These are phyloP conservation scores for Schizophyllum commune DNA, from an alignment of 1,284 basidiomycete species.

Conservation along the genomic window DNA sequence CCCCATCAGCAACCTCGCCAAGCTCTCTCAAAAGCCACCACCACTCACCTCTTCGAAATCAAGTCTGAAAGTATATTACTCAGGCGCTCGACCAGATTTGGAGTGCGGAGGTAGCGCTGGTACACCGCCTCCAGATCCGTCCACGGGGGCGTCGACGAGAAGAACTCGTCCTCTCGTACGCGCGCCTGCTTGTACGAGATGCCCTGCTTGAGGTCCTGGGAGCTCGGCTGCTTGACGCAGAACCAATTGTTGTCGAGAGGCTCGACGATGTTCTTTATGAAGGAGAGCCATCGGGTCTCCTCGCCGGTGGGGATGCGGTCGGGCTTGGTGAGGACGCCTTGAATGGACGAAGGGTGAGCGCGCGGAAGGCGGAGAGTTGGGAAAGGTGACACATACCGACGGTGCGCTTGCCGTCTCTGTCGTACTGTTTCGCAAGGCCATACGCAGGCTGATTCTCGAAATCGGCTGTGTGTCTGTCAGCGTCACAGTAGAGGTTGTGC, in stretches of 20 bases:
- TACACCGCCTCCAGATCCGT: constrained; percentile 37
- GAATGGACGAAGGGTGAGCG: neutral
- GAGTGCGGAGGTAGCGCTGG: constrained; percentile 46
- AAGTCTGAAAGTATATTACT: constrained; percentile 48
- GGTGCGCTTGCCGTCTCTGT: constrained; percentile 55
- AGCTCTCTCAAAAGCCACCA: neutral
- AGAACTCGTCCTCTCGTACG: constrained; percentile 58
- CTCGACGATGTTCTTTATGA: constrained; percentile 51
- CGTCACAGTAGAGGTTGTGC: neutral
- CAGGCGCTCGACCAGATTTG: constrained; percentile 45
- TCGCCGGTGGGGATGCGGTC: constrained; percentile 63
- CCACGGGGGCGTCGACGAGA: constrained; percentile 53
- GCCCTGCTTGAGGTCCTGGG: constrained; percentile 42
- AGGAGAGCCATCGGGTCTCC: constrained; percentile 49
- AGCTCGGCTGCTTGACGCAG: constrained; percentile 65
- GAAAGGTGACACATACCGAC: constrained; percentile 41
- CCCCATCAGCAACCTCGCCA: neutral
- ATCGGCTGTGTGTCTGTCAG: constrained; percentile 31
- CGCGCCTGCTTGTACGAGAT: constrained; percentile 57
- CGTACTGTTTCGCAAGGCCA: constrained; percentile 45
- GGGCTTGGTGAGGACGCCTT: constrained; percentile 78
- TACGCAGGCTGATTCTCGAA: constrained; percentile 69
- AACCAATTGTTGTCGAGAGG: constrained; percentile 60
- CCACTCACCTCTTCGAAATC: constrained; percentile 44
- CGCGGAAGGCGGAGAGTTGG: neutral